Conservation (phyloP, 2,329 filamentous ascomycete genomes). For the Cordyceps farinosa region DNA sequence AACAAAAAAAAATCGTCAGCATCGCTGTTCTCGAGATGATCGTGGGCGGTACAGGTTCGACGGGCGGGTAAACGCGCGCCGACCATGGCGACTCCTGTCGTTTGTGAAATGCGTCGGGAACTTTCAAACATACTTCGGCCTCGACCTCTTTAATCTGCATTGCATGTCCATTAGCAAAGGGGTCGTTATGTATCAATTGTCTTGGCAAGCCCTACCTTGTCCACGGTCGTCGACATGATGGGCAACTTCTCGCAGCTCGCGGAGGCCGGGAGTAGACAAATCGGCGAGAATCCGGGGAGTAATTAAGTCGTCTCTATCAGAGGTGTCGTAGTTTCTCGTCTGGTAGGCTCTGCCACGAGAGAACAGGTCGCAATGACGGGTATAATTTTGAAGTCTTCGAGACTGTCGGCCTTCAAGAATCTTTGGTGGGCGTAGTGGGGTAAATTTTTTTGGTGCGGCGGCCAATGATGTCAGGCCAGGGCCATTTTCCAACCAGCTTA, state of each 20-base stretch:
- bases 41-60: not conserved
- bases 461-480: constrained; percentile 33
- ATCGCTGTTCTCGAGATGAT: not conserved
- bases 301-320: not conserved
- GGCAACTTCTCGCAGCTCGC: constrained; percentile 23
- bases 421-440: constrained; percentile 35
- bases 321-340: not conserved
- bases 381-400: constrained; percentile 9
- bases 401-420: constrained; percentile 8
- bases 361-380: not conserved
- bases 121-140: constrained; percentile 67
- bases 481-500: constrained; percentile 4
- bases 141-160: constrained; percentile 91
- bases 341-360: not conserved
- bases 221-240: constrained; percentile 93
- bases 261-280: not conserved
- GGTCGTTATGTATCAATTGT: not conserved
- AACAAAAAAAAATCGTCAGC: constrained; percentile 22
- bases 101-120: constrained; percentile 9
- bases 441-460: constrained; percentile 34
- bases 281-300: not conserved
- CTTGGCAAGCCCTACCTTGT: constrained; percentile 64
- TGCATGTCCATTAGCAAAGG: constrained; percentile 23
- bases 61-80: not conserved
- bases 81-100: not conserved